Conservation (phyloP, 768 basidiomycete genomes). For the Kwoniella sp. region DNA sequence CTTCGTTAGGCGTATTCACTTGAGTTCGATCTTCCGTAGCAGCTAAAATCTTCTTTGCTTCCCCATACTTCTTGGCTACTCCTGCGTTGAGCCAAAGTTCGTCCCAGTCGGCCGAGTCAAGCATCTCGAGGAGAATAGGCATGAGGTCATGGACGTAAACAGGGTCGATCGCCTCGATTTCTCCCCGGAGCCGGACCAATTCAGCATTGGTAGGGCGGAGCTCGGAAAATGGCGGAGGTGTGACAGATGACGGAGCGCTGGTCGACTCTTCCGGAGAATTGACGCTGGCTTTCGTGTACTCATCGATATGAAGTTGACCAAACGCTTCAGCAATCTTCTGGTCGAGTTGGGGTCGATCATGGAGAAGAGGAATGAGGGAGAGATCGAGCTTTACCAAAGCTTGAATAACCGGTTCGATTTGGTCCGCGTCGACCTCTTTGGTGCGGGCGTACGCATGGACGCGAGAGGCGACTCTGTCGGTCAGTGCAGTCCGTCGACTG, state of each 20-base stretch:
- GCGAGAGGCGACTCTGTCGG: slow-evolving; percentile 14
- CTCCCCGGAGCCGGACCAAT: slow-evolving; percentile 12
- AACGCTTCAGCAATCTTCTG: slow-evolving; percentile 29
- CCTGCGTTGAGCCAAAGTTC: slow-evolving; percentile 8
- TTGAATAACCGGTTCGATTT: slow-evolving; percentile 17
- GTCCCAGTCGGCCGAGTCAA: slow-evolving; percentile 15
- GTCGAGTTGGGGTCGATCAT: slow-evolving; percentile 26
- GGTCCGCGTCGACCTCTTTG: background rate
- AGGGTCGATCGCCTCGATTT: slow-evolving; percentile 32
- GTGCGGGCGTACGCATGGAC: slow-evolving; percentile 12
- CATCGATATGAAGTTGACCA: background rate
- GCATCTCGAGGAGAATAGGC: slow-evolving; percentile 17
- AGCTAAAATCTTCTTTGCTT: slow-evolving; percentile 23
- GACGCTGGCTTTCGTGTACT: background rate
- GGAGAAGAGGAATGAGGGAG: slow-evolving; percentile 28
- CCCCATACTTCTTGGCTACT: slow-evolving; percentile 23
- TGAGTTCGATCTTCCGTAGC: background rate
- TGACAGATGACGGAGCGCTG: background rate
- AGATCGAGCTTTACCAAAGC: slow-evolving; percentile 31
- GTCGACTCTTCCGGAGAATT: background rate
- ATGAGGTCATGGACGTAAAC: slow-evolving; percentile 27
- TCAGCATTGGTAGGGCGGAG: slow-evolving; percentile 7
- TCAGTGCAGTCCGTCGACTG: slow-evolving; percentile 22
- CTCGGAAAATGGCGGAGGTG: background rate
- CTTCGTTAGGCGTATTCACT: background rate